A percentile compares a stretch with the other conserved stretches of the same genome.
Conservation (phyloP, 78 protist species). For the Neovahlkampfia damariscottae region DNA sequence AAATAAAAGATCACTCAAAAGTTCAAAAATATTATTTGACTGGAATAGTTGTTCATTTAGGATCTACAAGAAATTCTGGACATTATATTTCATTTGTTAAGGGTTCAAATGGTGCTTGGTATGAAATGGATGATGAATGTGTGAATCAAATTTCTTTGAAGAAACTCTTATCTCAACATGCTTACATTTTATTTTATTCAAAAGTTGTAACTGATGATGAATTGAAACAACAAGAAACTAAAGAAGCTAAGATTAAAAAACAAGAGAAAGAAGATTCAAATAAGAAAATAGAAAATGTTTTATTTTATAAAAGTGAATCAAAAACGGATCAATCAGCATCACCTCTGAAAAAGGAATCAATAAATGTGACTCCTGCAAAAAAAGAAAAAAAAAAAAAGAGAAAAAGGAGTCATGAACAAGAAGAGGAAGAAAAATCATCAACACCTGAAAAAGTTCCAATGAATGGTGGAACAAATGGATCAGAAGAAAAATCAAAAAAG, state of each 20-base stretch:
- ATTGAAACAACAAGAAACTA: neutral
- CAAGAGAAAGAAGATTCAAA: neutral
- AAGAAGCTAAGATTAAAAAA: neutral
- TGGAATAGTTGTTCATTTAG: conserved; percentile 77
- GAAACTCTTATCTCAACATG: conserved; percentile 14
- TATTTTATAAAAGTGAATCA: neutral
- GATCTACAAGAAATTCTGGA: conserved; percentile 52
- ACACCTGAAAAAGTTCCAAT: neutral
- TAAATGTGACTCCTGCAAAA: neutral
- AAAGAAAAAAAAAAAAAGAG: neutral
- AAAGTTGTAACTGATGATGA: neutral
- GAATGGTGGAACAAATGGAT: neutral
- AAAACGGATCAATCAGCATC: neutral
- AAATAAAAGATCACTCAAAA: conserved; percentile 3
- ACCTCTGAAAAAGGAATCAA: neutral
- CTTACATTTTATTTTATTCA: conserved; percentile 45
- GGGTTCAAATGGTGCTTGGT: conserved; percentile 28
- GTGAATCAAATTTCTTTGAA: neutral
- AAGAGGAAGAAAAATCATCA: neutral
- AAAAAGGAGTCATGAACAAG: neutral
- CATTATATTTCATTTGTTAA: conserved; percentile 69
- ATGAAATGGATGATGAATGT: conserved; percentile 32
- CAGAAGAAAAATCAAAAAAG: neutral
- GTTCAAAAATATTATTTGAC: conserved; percentile 37
- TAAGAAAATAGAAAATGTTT: neutral